A percentile compares a stretch with the other conserved stretches of the same genome.
phyloP scores from a whole-genome alignment of 1,284 basidiomycete species.

The Hemileia vastatrix region DNA sequence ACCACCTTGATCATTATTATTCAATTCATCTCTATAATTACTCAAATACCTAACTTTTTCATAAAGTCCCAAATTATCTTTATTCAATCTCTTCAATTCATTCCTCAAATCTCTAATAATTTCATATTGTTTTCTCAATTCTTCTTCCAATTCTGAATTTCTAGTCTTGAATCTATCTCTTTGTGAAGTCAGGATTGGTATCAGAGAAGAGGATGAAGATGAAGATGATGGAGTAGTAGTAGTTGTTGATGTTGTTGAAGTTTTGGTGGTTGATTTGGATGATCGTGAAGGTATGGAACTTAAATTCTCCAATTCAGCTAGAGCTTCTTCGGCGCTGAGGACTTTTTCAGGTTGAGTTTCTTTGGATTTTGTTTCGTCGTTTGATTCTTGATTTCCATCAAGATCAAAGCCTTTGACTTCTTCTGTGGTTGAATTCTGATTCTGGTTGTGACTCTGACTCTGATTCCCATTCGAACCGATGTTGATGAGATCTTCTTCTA shows the following conservation, averaged over 20 bases:
- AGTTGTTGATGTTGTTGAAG: constrained; percentile 6
- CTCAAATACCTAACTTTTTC: constrained; percentile 97
- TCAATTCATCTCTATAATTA: constrained; percentile 75
- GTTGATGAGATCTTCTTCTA: constrained; percentile 80
- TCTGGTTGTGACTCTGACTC: constrained; percentile 40
- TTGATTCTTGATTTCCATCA: constrained; percentile 50
- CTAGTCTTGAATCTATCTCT: constrained; percentile 88
- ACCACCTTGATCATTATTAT: no score
- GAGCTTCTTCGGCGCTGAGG: constrained; percentile 28
- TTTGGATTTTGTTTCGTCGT: constrained; percentile 60
- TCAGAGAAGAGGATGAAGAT: no score
- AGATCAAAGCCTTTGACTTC: constrained; percentile 17
- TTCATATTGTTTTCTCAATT: constrained; percentile 86
- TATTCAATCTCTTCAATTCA: constrained; percentile 77
- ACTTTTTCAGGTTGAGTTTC: constrained; percentile 43
- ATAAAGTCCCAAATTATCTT: constrained; percentile 86
- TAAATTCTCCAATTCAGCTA: not conserved
- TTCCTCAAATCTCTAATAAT: constrained; percentile 77
- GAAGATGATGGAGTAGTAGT: no score
- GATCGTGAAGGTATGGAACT: constrained; percentile 7
- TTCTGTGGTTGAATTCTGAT: constrained; percentile 35
- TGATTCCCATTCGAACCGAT: constrained; percentile 54
- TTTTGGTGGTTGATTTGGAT: constrained; percentile 13
- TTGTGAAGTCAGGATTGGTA: constrained; percentile 93
- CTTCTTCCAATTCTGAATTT: constrained; percentile 97